phyloP scores from a whole-genome alignment of 2,329 filamentous ascomycete genomes.

The Mycosphaerella arachidis region DNA sequence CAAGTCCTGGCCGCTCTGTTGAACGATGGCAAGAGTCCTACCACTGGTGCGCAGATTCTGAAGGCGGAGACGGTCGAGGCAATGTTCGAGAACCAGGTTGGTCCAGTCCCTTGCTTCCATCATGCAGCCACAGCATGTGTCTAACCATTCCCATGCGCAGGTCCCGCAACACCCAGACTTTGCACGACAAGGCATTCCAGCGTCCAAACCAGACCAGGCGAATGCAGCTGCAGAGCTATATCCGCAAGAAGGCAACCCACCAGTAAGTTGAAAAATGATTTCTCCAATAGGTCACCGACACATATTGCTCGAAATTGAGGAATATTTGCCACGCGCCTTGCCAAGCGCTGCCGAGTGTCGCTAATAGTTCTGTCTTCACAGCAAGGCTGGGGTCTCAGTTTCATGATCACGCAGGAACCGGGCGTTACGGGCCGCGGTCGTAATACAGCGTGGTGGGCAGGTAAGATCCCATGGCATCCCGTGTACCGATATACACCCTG shows the following conservation, averaged over 20 bases:
- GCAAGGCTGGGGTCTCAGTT: conserved; percentile 59
- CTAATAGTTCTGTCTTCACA: background rate
- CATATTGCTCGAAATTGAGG: background rate
- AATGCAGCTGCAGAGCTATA: conserved; percentile 39
- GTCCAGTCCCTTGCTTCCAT: conserved; percentile 28
- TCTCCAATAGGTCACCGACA: background rate
- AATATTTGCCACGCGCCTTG: background rate
- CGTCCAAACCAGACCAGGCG: conserved; percentile 33
- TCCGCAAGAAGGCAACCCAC: conserved; percentile 39
- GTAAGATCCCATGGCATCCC: background rate
- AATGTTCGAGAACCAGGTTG: conserved; percentile 52
- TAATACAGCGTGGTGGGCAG: conserved; percentile 33
- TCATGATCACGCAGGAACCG: conserved; percentile 33
- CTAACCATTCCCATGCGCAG: conserved; percentile 35
- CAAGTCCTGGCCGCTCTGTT: conserved; percentile 60
- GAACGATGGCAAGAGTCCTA: conserved; percentile 60
- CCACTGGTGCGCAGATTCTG: conserved; percentile 53
- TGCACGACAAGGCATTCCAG: conserved; percentile 30
- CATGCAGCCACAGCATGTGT: background rate
- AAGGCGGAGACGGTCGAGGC: conserved; percentile 53
- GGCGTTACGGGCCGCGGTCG: conserved; percentile 33
- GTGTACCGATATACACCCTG: conserved; percentile 27
- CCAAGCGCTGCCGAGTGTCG: background rate
- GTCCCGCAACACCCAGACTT: conserved; percentile 35
- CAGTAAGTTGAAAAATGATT: conserved; percentile 23